These are phyloP conservation scores for Ustilago sp. DNA, from an alignment of 1,284 basidiomycete genomes.

Conservation along the genomic window DNA sequence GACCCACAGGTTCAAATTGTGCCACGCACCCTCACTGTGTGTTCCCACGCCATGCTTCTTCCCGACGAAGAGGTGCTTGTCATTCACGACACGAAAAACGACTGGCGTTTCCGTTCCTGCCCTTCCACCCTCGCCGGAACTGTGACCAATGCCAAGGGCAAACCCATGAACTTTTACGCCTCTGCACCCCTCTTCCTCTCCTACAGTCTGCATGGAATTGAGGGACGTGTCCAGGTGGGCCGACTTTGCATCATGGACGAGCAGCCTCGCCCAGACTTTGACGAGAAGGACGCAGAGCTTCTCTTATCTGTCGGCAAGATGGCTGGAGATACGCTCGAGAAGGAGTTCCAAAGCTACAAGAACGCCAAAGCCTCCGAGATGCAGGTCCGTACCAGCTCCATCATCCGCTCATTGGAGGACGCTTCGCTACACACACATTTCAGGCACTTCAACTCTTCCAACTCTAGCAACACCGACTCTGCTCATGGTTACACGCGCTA, in stretches of 20 bases:
- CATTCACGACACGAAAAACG: constrained; percentile 41
- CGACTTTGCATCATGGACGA: constrained; percentile 53
- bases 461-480: constrained; percentile 16
- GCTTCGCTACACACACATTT: constrained; percentile 14
- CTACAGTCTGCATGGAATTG: constrained; percentile 28
- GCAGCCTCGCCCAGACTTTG: constrained; percentile 42
- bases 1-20: constrained; percentile 18
- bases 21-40: constrained; percentile 35
- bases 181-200: constrained; percentile 54
- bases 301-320: constrained; percentile 52
- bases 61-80: constrained; percentile 50
- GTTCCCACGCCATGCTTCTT: constrained; percentile 58
- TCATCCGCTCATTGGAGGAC: constrained; percentile 43
- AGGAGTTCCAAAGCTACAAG: constrained; percentile 38
- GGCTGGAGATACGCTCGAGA: constrained; percentile 55
- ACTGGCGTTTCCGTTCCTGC: constrained; percentile 53
- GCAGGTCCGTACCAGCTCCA: constrained; percentile 37
- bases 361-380: constrained; percentile 47
- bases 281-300: constrained; percentile 48
- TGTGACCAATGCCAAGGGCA: constrained; percentile 32
- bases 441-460: constrained; percentile 20
- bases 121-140: constrained; percentile 40
- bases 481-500: constrained; percentile 30
- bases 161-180: constrained; percentile 55
- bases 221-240: constrained; percentile 46